phyloP scores from a whole-genome alignment of 2,329 filamentous ascomycete genomes.

The Trichoderma hamatum region DNA sequence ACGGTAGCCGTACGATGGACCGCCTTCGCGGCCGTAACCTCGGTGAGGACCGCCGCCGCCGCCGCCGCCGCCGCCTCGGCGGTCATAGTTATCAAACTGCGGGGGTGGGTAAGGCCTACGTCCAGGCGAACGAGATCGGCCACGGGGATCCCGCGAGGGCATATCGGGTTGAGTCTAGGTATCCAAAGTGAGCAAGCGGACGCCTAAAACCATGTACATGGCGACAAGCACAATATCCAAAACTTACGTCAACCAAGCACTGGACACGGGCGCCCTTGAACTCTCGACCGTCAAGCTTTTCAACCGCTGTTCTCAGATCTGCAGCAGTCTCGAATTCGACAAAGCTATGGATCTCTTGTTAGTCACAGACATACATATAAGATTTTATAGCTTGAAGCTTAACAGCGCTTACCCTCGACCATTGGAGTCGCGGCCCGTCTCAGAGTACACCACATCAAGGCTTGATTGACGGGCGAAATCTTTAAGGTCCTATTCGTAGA shows the following conservation, averaged over 20 bases:
- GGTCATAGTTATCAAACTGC: constrained; percentile 77
- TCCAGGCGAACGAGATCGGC: constrained; percentile 77
- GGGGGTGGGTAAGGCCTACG: constrained; percentile 65
- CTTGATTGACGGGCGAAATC: constrained; percentile 97
- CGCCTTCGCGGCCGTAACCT: constrained; percentile 73
- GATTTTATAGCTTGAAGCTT: not conserved
- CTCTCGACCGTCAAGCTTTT: constrained; percentile 90
- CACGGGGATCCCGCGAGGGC: constrained; percentile 62
- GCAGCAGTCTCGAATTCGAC: constrained; percentile 95
- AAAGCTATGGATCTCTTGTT: constrained; percentile 62
- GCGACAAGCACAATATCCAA: not conserved
- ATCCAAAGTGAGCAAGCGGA: constrained; percentile 15
- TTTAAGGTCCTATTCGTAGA: constrained; percentile 94
- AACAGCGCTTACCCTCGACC: constrained; percentile 78
- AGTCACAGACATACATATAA: constrained; percentile 21
- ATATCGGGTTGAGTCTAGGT: constrained; percentile 79
- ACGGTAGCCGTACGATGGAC: constrained; percentile 74
- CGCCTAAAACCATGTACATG: not conserved
- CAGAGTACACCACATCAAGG: constrained; percentile 96
- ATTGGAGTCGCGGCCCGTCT: constrained; percentile 89
- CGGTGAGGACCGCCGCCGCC: constrained; percentile 72
- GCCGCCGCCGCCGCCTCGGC: no score
- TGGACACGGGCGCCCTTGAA: constrained; percentile 89
- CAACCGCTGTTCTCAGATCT: constrained; percentile 87
- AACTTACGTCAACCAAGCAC: constrained; percentile 82